These are phyloP conservation scores for Flaveria trinervia DNA, from an alignment of 129 eudicot species.

Conservation along the genomic window DNA sequence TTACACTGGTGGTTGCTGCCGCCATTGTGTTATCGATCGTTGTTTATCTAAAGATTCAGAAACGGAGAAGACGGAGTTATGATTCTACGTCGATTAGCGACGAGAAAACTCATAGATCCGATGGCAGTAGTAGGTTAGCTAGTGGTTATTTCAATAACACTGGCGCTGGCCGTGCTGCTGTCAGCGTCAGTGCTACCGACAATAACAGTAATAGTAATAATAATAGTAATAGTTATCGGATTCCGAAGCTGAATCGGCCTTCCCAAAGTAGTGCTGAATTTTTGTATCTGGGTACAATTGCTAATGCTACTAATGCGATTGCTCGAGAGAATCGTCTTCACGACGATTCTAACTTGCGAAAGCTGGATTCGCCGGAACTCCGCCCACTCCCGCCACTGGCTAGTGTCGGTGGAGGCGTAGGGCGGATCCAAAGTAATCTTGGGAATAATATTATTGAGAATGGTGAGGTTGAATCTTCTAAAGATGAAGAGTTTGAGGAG, in stretches of 20 bases:
- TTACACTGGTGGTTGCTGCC: slow-evolving; percentile 64
- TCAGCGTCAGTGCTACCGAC: neutral
- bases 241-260: slow-evolving; percentile 54
- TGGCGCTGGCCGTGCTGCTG: neutral
- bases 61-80: slow-evolving; percentile 7
- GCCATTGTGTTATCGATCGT: slow-evolving; percentile 40
- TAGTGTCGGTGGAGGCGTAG: slow-evolving; percentile 37
- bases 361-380: slow-evolving; percentile 83
- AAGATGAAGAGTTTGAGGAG: slow-evolving; percentile 58
- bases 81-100: slow-evolving; percentile 31
- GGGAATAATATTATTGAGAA: slow-evolving; percentile 28
- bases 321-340: neutral
- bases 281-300: slow-evolving; percentile 69
- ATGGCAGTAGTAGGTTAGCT: slow-evolving; percentile 19
- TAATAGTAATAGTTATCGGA: neutral
- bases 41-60: slow-evolving; percentile 42
- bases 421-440: slow-evolving; percentile 18
- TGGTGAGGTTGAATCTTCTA: slow-evolving; percentile 36
- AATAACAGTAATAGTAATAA: neutral
- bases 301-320: slow-evolving; percentile 28
- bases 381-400: slow-evolving; percentile 70
- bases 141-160: neutral
- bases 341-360: slow-evolving; percentile 29
- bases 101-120: slow-evolving; percentile 50
- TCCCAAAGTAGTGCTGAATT: slow-evolving; percentile 78